A percentile compares a stretch with the other conserved stretches of the same genome.
Evolutionary conservation across 2,329 filamentous ascomycete genomes (phyloP).

Genomic region (Coniochaeta pulveracea): DNA sequence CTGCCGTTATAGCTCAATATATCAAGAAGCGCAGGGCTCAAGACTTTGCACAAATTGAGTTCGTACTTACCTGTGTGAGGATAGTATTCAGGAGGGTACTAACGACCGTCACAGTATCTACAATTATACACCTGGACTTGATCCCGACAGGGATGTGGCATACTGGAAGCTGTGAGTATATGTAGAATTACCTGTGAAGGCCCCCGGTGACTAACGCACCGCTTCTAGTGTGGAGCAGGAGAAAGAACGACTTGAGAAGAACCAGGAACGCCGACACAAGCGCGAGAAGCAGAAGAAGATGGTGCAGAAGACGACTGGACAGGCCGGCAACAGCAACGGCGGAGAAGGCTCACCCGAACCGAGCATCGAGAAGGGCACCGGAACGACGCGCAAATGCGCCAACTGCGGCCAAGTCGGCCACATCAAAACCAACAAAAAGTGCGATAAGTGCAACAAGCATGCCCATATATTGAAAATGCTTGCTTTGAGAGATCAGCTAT

Average conservation of each 20-base stretch:
- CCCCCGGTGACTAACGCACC: slow-evolving; percentile 6
- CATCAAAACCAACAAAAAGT: slow-evolving; percentile 99
- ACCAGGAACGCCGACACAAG: slow-evolving; percentile 79
- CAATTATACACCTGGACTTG: slow-evolving; percentile 51
- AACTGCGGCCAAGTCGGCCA: slow-evolving; percentile 96
- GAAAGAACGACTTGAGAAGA: slow-evolving; percentile 74
- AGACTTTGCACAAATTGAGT: slow-evolving; percentile 59
- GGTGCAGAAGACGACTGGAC: slow-evolving; percentile 27
- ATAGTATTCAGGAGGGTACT: slow-evolving; percentile 53
- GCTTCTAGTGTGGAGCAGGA: slow-evolving; percentile 56
- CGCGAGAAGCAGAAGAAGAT: slow-evolving; percentile 81
- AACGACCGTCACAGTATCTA: slow-evolving; percentile 46
- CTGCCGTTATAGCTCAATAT: slow-evolving; percentile 82
- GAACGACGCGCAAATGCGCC: slow-evolving; percentile 85
- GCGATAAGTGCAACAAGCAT: slow-evolving; percentile 24
- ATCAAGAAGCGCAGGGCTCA: slow-evolving; percentile 64
- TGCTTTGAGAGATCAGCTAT: too few species aligned
- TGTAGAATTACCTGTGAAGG: not conserved
- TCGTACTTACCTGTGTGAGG: slow-evolving; percentile 45
- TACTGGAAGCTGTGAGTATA: slow-evolving; percentile 40
- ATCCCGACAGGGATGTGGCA: slow-evolving; percentile 53
- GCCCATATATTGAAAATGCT: too few species aligned
- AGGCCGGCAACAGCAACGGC: slow-evolving; percentile 20
- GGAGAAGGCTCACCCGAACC: slow-evolving; percentile 40
- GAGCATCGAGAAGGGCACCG: slow-evolving; percentile 40